Percentiles rank a stretch among this genome's conserved stretches.
These are phyloP conservation scores for Botrytis fabae DNA, from an alignment of 2,329 filamentous ascomycete genomes.

Conservation along the genomic window DNA sequence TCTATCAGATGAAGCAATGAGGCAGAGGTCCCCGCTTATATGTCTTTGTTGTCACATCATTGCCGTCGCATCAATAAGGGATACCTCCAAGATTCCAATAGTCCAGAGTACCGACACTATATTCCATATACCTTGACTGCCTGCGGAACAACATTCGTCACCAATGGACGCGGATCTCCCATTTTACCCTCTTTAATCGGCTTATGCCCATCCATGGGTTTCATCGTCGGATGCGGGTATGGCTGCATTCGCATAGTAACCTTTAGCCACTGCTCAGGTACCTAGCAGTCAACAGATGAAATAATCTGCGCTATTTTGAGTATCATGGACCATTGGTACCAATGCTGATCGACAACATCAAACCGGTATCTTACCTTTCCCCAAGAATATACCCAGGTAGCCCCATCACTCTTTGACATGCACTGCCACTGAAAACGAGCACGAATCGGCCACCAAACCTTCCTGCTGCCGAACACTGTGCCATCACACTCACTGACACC, in stretches of 20 bases:
- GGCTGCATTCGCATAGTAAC: not conserved
- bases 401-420: not conserved
- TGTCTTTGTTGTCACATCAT: not conserved
- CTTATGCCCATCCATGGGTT: not conserved
- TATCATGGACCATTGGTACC: not conserved
- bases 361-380: not conserved
- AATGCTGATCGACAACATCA: not conserved
- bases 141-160: not conserved
- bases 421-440: conserved; percentile 9
- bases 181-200: conserved; percentile 2
- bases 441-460: conserved; percentile 5
- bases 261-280: not conserved
- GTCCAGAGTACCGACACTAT: not conserved
- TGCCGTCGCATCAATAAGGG: not conserved
- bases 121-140: not conserved
- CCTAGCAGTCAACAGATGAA: not conserved
- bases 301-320: conserved; percentile 8
- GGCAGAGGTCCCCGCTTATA: not conserved
- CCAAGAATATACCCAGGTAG: not conserved
- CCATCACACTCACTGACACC: not conserved
- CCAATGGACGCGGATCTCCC: not conserved
- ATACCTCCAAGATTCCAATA: not conserved
- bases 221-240: not conserved
- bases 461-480: conserved; percentile 13
- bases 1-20: not conserved